Base-by-base conservation (phyloP, 2,329 filamentous ascomycete species). In the Diaporthe ampelina region DNA sequence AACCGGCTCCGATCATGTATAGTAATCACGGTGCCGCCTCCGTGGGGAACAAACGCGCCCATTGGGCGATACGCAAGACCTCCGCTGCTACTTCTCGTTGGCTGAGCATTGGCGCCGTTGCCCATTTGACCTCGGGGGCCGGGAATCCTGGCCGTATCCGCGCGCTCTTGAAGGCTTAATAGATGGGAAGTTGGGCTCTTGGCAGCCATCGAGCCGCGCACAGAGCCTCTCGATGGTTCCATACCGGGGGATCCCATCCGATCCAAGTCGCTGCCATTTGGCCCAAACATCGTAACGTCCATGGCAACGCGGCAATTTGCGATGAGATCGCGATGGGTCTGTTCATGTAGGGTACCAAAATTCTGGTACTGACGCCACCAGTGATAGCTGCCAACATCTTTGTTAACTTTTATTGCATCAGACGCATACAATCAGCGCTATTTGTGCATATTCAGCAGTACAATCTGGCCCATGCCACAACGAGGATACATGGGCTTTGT, bases 1-100 rank as follows among this genome's bases (percentile, higher is more conserved):
- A 75, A 29, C 24, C 17, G 15, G n/a, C 13, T 5, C 50, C 59
- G 13, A 50, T 58, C 4, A 24, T 4, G 35, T 13, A 48, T 80
- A 26, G 40, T 40, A 26, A 19, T 26, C 8, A 68, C 48, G n/a
- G 48, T 26, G 19, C 63, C 48, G 19, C 48, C 52, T 13, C 63
- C 48, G 48, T 68, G n/a, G 32, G n/a, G 11, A 35, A 13, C 4
- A 45, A 21, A 21, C 9, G 48, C 26, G 48, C 48, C 48, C 3
- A 13, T 35, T n/a, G 29, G 21, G 21, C 26, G 9, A 7, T 9
- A 50, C 37, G 11, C 7, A 11, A 37, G 35, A 13, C 37, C 11
- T 40, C 37, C 37, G 11, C 3, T 40, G 37, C 1, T 24, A 1
- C 6, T 21, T 11, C 24, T 4, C 24, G 6, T 35, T 21, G 17